Evolutionary conservation across 768 basidiomycete genomes (phyloP).

Genomic region (Rhizopogon salebrosus): DNA sequence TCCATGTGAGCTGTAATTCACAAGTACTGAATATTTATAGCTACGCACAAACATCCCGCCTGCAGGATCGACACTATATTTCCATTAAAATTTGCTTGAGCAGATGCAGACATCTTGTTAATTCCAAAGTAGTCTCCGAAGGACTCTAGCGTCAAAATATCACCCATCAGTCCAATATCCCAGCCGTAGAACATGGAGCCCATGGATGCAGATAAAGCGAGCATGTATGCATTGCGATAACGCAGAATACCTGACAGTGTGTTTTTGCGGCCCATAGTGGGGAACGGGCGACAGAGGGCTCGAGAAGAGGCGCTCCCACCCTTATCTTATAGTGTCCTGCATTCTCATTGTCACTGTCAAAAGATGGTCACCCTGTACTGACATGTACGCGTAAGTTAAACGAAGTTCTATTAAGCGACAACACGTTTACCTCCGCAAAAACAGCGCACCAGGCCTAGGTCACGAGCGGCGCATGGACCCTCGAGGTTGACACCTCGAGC

Average conservation of each 20-base stretch:
- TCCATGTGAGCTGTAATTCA: not conserved
- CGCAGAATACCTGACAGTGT: conserved; percentile 20
- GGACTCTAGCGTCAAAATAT: conserved; percentile 40
- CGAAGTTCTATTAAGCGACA: not conserved
- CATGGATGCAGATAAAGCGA: conserved; percentile 40
- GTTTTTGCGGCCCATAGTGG: conserved; percentile 20
- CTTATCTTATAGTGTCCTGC: not conserved
- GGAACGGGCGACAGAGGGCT: not conserved
- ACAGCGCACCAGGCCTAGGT: no score
- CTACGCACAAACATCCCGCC: conserved; percentile 41
- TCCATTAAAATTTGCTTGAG: conserved; percentile 38
- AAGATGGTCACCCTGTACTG: not conserved
- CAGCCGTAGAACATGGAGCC: conserved; percentile 49
- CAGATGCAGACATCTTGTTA: conserved; percentile 30
- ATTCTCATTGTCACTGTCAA: not conserved
- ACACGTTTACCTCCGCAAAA: not conserved
- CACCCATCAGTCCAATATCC: conserved; percentile 48
- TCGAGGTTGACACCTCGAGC: no score
- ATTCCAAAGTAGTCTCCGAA: conserved; percentile 47
- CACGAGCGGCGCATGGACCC: no score
- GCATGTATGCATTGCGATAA: conserved; percentile 41
- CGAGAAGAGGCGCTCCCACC: not conserved
- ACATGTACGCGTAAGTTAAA: not conserved
- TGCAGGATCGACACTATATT: conserved; percentile 50
- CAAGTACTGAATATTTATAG: not conserved